phyloP scores from a whole-genome alignment of 2,329 filamentous ascomycete genomes.

The Ceratocystis cacaofunesta region DNA sequence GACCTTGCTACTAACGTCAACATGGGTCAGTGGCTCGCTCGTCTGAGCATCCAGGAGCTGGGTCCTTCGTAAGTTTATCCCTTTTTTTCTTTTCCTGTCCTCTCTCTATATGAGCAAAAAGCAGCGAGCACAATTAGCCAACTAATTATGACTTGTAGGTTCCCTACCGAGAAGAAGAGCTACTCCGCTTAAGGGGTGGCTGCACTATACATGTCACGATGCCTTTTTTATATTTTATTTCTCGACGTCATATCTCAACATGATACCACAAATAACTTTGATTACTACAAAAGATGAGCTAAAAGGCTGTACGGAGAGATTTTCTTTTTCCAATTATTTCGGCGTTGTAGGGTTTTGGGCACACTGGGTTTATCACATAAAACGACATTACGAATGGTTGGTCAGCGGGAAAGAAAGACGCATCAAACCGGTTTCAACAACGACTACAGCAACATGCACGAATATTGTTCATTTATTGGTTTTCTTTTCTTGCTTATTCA shows the following conservation, averaged over 20 bases:
- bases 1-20: conserved; percentile 63
- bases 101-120: not conserved
- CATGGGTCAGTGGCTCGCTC: conserved; percentile 93
- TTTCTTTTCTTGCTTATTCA: conserved; percentile 8
- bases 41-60: conserved; percentile 84
- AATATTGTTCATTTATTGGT: conserved; percentile 1
- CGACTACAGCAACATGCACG: conserved; percentile 23
- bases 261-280: conserved; percentile 6
- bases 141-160: conserved; percentile 33
- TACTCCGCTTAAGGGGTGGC: conserved; percentile 35
- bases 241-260: conserved; percentile 16
- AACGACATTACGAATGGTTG: conserved; percentile 13
- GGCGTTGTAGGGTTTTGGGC: conserved; percentile 17
- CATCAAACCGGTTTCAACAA: conserved; percentile 39
- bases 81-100: not conserved
- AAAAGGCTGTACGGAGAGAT: not conserved
- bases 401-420: conserved; percentile 6
- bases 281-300: not conserved
- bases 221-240: not conserved
- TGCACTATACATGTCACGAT: not conserved
- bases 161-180: conserved; percentile 67
- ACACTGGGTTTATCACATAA: conserved; percentile 12
- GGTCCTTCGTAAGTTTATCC: conserved; percentile 70
- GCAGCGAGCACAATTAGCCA: not conserved
- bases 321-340: conserved; percentile 4